These are phyloP conservation scores for Pleurotus pulmonarius DNA, from an alignment of 768 basidiomycete species.

Conservation along the genomic window DNA sequence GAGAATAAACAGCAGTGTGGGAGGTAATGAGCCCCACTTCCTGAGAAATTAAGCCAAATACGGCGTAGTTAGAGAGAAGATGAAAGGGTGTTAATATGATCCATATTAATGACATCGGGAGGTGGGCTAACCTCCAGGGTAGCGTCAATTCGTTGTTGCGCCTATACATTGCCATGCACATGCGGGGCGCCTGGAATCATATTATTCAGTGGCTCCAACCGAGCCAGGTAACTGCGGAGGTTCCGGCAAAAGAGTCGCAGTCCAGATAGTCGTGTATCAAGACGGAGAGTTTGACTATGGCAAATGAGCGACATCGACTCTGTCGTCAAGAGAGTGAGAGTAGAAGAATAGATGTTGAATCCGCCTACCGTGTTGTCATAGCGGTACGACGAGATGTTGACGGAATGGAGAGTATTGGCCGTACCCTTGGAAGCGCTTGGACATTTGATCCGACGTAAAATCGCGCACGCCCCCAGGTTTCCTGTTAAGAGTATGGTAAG, in stretches of 20 bases:
- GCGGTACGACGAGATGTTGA: neutral
- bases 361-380: neutral
- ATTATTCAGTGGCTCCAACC: neutral
- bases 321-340: neutral
- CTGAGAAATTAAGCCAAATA: conserved; percentile 2
- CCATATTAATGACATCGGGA: neutral
- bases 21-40: neutral
- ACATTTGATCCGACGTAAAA: too few relatives aligned
- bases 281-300: neutral
- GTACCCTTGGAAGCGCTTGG: too few relatives aligned
- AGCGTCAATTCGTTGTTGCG: neutral
- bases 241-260: too few relatives aligned
- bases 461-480: too few relatives aligned
- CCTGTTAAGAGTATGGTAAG: too few relatives aligned
- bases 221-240: neutral
- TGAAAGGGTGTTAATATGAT: neutral
- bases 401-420: too few relatives aligned
- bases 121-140: conserved; percentile 1
- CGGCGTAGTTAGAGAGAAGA: conserved; percentile 1
- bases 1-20: neutral
- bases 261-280: too few relatives aligned
- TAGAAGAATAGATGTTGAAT: neutral
- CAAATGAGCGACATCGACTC: neutral
- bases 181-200: neutral
- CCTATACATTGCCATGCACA: neutral